Evolutionary conservation across 192 early-diverging fungal genomes (phyloP), one percentile per base, ranked within the genome.

Genomic region (Chytriomyces sp.): DNA sequence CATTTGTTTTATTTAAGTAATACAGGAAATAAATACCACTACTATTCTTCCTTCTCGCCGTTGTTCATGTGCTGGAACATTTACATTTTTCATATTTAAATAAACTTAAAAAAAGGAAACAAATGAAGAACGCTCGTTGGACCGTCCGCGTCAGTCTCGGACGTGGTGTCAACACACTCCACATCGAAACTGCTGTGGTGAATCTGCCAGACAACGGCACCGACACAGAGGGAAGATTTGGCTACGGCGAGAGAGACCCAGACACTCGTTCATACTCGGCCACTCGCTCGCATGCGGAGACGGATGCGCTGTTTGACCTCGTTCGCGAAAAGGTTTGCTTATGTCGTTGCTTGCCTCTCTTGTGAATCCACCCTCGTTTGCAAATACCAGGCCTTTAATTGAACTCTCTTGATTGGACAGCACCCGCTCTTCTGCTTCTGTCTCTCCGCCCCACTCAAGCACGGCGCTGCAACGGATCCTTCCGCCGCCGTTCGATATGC

Each of bases 371-470:
- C 3, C 13, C 16, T 57, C 13, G 20, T 20, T 57, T 57, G 53
- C 53, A 57, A n/a, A 57, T 20, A 35, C 35, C 35, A 35, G 35
- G 35, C 4, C 35, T 35, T 35, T 35, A 35, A 35, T 35, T 35
- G 35, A 35, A 20, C 46, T 10, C 7, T 7, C 20, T 13, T 73
- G 7, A 9, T 18, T 9, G 8, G 16, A 18, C 16, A 61, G 53
- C 71, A 73, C 20, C 71, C 71, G 44, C 60, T 61, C 57, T 46
- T 61, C 57, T 73, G 59, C 24, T 73, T 73, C 43, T n/a, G 60
- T 26, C 53, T 73, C 44, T 9, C 9, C 13, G 60, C 71, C 20
- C 71, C 71, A 48, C 10, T 48, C 60, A 50, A 59, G 26, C 60
- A 35, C 16, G 28, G 26, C 7, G 57, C 26, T 3, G 24, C 61